Conservation (phyloP, 2,329 filamentous ascomycete species). For the Cladosporium velox region DNA sequence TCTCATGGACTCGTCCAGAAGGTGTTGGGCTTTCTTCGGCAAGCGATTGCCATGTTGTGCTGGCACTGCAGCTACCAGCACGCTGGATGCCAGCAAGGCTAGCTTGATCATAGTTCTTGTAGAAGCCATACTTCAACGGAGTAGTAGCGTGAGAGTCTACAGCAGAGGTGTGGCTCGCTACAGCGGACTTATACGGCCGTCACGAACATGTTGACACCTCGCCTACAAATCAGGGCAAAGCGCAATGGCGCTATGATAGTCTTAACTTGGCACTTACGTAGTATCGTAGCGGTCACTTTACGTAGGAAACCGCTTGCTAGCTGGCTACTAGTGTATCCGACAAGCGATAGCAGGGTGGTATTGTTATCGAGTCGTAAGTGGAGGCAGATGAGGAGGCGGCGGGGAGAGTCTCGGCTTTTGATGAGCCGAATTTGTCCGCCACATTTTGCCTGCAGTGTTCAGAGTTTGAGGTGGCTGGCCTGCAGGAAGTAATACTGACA, state of each 20-base stretch:
- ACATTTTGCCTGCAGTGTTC: neutral
- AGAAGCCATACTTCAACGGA: neutral
- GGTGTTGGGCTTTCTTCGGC: neutral
- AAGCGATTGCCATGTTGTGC: constrained; percentile 12
- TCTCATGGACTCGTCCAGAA: constrained; percentile 15
- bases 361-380: neutral
- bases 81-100: neutral
- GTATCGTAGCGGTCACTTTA: neutral
- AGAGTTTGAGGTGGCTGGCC: neutral
- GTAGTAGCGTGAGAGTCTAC: neutral
- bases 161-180: neutral
- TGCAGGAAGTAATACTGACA: neutral
- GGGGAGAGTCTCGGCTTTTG: constrained; percentile 9
- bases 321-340: neutral
- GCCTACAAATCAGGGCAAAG: neutral
- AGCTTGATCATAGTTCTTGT: neutral
- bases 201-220: neutral
- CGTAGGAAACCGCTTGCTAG: neutral
- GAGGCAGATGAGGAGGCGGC: neutral
- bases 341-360: constrained; percentile 1
- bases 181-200: neutral
- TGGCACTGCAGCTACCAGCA: neutral
- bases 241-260: neutral
- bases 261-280: constrained; percentile 3
- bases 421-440: constrained; percentile 13